Base-by-base conservation (phyloP, 2,329 filamentous ascomycete genomes). In the Claviceps maximensis region DNA sequence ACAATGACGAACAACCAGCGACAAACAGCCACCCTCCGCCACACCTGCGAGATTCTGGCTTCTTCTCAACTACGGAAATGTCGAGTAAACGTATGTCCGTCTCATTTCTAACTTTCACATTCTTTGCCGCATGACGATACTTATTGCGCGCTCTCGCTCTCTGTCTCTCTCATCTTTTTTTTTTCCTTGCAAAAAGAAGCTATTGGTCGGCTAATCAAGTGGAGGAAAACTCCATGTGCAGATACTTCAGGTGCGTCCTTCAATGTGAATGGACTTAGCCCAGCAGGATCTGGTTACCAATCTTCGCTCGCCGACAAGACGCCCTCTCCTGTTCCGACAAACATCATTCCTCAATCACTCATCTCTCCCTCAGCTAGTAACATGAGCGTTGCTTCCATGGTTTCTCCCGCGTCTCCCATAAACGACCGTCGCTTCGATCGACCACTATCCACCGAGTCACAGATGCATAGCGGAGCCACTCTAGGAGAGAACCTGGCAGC, bases 341-440 rank as follows among this genome's bases (percentile, higher is more conserved):
- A 76, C 59, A 66, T 75, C 54, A 62, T 75, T 19, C 74, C 75
- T 1, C 78, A 78, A 46, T 67, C 77, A 10, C 64, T 82, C 19
- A 68, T 77, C 38, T 83, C 80, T 8, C 78, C 80, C 6, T 65
- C 72, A 0, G 73, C 74, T 15, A 76, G 75, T 59, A 76, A 78
- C 61, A 84, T 84, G 81, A 83, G 79, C 55, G 79, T 84, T 42
- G 78, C 80, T 21, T 80, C 80, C 19, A 83, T 84, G 69, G 78
- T 84, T 12, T 83, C 81, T 19, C 80, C 80, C 6, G 78, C 78
- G 1, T 73, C 74, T 1, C 70, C 77, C 5, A 68, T 67, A 5
- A 69, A 65, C 29, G 65, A 68, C 17, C 68, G 71, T 25, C 74
- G 75, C 49, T 72, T 72, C 57, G 71, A 72, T 53, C 64, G 69